These are phyloP conservation scores for Phyllachora maydis DNA, from an alignment of 2,329 filamentous ascomycete genomes.

Conservation along the genomic window DNA sequence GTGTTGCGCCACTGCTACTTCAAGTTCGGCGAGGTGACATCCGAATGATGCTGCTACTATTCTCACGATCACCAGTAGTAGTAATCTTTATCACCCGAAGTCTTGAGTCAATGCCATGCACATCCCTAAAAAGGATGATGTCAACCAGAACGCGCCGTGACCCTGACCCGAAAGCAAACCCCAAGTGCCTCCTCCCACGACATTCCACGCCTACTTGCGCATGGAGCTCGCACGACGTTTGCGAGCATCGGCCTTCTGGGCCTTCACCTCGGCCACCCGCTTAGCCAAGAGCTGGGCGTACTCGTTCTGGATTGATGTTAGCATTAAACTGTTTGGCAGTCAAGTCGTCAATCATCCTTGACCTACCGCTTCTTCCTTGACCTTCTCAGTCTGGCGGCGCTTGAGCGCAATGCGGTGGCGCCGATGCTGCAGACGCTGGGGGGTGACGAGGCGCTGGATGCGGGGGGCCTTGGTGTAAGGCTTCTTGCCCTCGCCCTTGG, in stretches of 20 bases:
- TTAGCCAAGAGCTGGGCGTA: constrained; percentile 92
- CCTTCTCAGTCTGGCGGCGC: constrained; percentile 89
- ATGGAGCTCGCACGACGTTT: constrained; percentile 95
- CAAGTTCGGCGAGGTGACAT: too few relatives aligned
- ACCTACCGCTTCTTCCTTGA: constrained; percentile 92
- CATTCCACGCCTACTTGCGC: constrained; percentile 48
- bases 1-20: too few relatives aligned
- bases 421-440: constrained; percentile 99
- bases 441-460: constrained; percentile 98
- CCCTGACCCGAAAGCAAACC: constrained; percentile 10
- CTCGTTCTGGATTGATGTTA: constrained; percentile 57
- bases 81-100: too few relatives aligned
- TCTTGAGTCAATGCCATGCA: constrained; percentile 10
- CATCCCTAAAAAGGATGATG: constrained; percentile 8
- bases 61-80: too few relatives aligned
- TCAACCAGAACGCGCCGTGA: constrained; percentile 9
- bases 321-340: not conserved
- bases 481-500: constrained; percentile 94
- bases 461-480: constrained; percentile 99
- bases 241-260: constrained; percentile 78
- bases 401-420: constrained; percentile 95
- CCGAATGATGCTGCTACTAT: too few relatives aligned
- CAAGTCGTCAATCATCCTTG: not conserved
- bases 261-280: constrained; percentile 92
- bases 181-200: constrained; percentile 7